phyloP scores from a whole-genome alignment of 1,139 yeast genomes.

The Geotrichum siamense region DNA sequence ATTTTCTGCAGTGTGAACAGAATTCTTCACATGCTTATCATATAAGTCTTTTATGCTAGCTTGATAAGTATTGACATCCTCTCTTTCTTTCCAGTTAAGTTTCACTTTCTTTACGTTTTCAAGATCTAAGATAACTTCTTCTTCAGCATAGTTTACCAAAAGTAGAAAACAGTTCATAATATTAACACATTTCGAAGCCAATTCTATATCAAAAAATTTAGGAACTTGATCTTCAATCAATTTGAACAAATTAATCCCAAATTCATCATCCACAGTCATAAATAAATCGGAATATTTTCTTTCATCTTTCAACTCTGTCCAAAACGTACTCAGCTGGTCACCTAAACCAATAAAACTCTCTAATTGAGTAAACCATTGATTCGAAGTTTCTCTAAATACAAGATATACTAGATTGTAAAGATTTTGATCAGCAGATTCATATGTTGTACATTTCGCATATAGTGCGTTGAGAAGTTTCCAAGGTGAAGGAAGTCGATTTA shows the following conservation, averaged over 20 bases:
- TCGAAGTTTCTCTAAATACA: conserved; percentile 22
- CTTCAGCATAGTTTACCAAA: conserved; percentile 13
- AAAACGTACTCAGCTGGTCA: conserved; percentile 5
- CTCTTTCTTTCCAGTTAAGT: conserved; percentile 9
- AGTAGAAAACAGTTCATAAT: conserved; percentile 17
- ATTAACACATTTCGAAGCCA: conserved; percentile 15
- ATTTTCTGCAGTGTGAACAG: too few relatives aligned
- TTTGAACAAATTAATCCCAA: conserved; percentile 11
- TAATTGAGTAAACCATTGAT: conserved; percentile 26
- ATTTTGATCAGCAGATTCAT: conserved; percentile 21
- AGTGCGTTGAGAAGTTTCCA: conserved; percentile 26
- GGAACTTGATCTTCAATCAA: conserved; percentile 17
- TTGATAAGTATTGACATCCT: neutral
- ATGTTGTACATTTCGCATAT: conserved; percentile 22
- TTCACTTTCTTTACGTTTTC: conserved; percentile 11
- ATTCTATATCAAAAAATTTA: conserved; percentile 9
- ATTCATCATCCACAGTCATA: conserved; percentile 4
- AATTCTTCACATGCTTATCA: too few relatives aligned
- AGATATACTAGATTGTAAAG: conserved; percentile 21
- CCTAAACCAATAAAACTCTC: conserved; percentile 25
- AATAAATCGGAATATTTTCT: conserved; percentile 12
- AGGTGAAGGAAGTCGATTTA: conserved; percentile 27
- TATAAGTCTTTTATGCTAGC: neutral
- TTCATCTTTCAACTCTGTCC: conserved; percentile 10
- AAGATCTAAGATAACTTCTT: conserved; percentile 12